These are phyloP conservation scores for Bipolaris sorokiniana DNA, from an alignment of 2,329 filamentous ascomycete genomes.

Conservation along the genomic window DNA sequence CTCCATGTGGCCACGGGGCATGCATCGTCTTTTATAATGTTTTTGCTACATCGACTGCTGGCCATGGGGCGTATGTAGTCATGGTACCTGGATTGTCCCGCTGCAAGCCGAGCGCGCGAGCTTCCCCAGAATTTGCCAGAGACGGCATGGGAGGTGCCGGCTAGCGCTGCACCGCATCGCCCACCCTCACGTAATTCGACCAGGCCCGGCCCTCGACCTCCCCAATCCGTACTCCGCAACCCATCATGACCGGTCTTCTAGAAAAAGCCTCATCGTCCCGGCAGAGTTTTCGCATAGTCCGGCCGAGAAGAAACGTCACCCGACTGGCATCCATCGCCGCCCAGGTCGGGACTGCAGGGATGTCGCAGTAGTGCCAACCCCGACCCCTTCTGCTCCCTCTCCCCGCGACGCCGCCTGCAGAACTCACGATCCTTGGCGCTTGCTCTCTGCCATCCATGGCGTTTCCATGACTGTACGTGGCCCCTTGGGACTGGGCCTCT, in stretches of 20 bases:
- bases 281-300: constrained; percentile 31
- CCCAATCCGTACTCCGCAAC: not conserved
- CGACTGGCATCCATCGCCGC: constrained; percentile 22
- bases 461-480: constrained; percentile 36
- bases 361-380: constrained; percentile 11
- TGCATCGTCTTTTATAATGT: not conserved
- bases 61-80: not conserved
- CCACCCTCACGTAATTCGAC: constrained; percentile 35
- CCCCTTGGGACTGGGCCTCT: constrained; percentile 30
- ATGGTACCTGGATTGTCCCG: constrained; percentile 25
- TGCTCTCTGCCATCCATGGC: constrained; percentile 7
- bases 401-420: constrained; percentile 19
- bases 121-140: constrained; percentile 19
- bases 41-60: not conserved
- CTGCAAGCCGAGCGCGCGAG: constrained; percentile 18
- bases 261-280: constrained; percentile 24
- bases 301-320: constrained; percentile 6
- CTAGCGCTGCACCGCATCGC: constrained; percentile 26
- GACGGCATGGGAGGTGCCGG: constrained; percentile 9
- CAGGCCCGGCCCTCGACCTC: constrained; percentile 9
- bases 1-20: not conserved
- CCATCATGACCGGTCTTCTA: constrained; percentile 21
- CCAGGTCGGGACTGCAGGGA: constrained; percentile 11
- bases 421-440: constrained; percentile 42
- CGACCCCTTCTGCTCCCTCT: constrained; percentile 1